phyloP scores from a whole-genome alignment of 176 grass and related monocot species.

The Aegilops tauschii region DNA sequence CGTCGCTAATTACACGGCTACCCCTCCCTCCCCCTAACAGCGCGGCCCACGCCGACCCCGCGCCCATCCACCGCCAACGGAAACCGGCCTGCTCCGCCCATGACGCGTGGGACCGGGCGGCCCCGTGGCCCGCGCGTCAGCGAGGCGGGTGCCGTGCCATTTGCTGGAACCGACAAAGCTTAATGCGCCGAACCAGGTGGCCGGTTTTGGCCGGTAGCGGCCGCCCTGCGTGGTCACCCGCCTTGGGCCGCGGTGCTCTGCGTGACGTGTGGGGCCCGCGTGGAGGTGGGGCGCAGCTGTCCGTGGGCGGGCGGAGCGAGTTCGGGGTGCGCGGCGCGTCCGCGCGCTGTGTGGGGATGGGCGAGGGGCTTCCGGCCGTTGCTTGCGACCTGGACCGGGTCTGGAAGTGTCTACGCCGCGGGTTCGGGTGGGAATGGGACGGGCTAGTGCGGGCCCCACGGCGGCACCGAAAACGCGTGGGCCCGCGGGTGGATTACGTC shows the following conservation, averaged over 20 bases:
- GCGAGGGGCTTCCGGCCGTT: background rate
- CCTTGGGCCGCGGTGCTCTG: rapidly evolving
- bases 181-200: background rate
- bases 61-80: background rate
- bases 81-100: background rate
- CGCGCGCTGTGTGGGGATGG: background rate
- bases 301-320: background rate
- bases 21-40: background rate
- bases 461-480: constrained; percentile 9
- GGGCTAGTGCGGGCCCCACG: background rate
- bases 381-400: background rate
- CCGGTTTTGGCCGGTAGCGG: background rate
- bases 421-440: background rate
- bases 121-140: background rate
- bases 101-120: background rate
- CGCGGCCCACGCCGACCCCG: background rate
- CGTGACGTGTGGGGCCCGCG: background rate
- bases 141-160: rapidly evolving
- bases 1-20: background rate
- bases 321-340: background rate
- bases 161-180: background rate
- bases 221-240: background rate
- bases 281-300: background rate
- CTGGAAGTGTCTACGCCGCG: background rate
- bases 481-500: background rate